These are phyloP conservation scores for Vickermania spadyakhi DNA, from an alignment of 208 protist species.

Conservation along the genomic window DNA sequence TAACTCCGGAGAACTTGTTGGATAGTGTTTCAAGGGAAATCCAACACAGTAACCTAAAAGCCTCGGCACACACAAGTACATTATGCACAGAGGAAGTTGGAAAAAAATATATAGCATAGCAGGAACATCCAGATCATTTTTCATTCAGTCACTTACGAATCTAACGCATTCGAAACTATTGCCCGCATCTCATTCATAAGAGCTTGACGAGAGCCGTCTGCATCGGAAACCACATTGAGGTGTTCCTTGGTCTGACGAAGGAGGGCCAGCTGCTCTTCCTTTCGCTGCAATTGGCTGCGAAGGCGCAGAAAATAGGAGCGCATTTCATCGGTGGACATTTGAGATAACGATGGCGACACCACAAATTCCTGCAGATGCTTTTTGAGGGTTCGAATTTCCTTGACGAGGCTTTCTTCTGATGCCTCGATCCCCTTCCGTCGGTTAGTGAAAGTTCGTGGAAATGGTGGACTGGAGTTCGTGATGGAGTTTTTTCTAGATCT, in stretches of 20 bases:
- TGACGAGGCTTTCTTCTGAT: not conserved
- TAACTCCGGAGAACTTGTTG: too few species aligned
- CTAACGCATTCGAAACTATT: slow-evolving; percentile 32
- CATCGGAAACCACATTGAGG: slow-evolving; percentile 12
- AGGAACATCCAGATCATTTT: too few species aligned
- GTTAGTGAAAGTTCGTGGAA: too few species aligned
- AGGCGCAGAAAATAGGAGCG: slow-evolving; percentile 40
- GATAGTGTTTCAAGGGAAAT: too few species aligned
- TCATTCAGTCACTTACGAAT: slow-evolving; percentile 6
- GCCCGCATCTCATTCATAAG: slow-evolving; percentile 79
- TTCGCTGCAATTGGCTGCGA: slow-evolving; percentile 55
- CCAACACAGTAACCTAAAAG: too few species aligned
- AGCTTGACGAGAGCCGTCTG: not conserved
- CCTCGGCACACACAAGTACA: too few species aligned
- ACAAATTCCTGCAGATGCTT: not conserved
- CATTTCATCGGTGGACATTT: slow-evolving; percentile 49
- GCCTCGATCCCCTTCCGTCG: not conserved
- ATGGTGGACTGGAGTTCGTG: too few species aligned
- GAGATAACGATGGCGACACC: slow-evolving; percentile 1
- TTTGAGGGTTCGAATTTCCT: not conserved
- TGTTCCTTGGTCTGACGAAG: slow-evolving; percentile 46
- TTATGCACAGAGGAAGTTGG: too few species aligned
- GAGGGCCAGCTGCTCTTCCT: slow-evolving; percentile 71
- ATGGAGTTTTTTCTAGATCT: not conserved
- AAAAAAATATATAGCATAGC: too few species aligned